These are phyloP conservation scores for Conticribra guillardii DNA, from an alignment of 108 stramenopile genomes.

Conservation along the genomic window DNA sequence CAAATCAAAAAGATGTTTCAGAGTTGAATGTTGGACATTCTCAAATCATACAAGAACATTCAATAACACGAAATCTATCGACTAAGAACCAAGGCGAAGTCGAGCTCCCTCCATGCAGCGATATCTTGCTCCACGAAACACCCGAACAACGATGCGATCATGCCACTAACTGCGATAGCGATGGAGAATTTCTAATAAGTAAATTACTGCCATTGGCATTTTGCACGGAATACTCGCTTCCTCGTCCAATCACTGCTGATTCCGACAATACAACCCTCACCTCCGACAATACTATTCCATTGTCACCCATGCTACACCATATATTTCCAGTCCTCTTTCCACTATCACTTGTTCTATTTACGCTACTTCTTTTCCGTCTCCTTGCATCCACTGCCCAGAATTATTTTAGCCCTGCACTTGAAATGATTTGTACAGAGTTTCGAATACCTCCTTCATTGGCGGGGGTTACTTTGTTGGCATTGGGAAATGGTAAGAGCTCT, in stretches of 20 bases:
- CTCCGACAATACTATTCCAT: conserved; percentile 3
- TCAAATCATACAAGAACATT: too few species aligned
- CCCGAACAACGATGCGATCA: conserved; percentile 19
- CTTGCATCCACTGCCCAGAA: conserved; percentile 74
- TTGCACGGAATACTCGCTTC: conserved; percentile 7
- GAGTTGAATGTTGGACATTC: too few species aligned
- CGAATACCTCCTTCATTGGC: conserved; percentile 65
- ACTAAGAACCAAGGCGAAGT: not conserved
- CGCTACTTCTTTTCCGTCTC: conserved; percentile 42
- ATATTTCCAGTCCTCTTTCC: conserved; percentile 28
- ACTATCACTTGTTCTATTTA: conserved; percentile 1
- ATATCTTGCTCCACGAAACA: conserved; percentile 28
- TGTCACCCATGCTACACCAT: conserved; percentile 8
- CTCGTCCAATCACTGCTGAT: not conserved
- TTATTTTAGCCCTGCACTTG: conserved; percentile 75
- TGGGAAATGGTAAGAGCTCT: conserved; percentile 86
- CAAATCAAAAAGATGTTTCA: too few species aligned
- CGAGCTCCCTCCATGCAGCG: conserved; percentile 20
- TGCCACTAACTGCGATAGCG: conserved; percentile 19
- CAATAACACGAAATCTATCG: too few species aligned
- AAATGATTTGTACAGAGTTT: conserved; percentile 48
- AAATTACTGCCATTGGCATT: conserved; percentile 22
- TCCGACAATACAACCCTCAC: not conserved
- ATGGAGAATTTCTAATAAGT: conserved; percentile 24
- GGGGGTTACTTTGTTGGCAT: conserved; percentile 76